Base-by-base conservation (phyloP, 306 rosid species). In the Echinosophora koreensis region DNA sequence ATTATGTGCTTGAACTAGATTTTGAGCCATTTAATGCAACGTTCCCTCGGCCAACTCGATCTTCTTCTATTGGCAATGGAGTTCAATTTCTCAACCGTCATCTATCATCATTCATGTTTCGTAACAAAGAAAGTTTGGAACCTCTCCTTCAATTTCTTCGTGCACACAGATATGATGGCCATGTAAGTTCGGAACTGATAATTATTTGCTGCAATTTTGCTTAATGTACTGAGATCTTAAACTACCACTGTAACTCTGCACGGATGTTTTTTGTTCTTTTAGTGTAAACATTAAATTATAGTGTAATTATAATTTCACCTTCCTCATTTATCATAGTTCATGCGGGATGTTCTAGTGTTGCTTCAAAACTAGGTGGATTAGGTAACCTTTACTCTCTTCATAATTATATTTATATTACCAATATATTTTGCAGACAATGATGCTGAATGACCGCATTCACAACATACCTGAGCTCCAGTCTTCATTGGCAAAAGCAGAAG, bases 71-170 rank as follows among this genome's bases (percentile, higher is more conserved):
- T 22, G 22, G 22, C 22, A 22, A 22, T 22, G 22, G 22, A 22
- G 22, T 22, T 22, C 22, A 22, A 22, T 22, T 22, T 22, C 22
- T 22, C 1, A 22, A 22, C 22, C 22, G 22, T 22, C 22, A 22
- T 22, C 22, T 22, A 1, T 22, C 22, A 22, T 22, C 22, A 22
- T 22, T 22, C 22, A 22, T 22, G 22, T 22, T 22, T 1, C 22
- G 1, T 22, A 22, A 22, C 22, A 22, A 22, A 22, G 22, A 22
- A 22, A 22, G 22, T 14, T 71, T 92, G 67, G 90, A 86, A 57
- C 97, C 97, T 74, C 82, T 88, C 38, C 90, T 92, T 8, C 88
- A 84, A 41, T 92, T 92, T 77, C 94, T 92, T 47, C 88, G 92
- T 30, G 71, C 88, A 30, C 93, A 92, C 77, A 86, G 56, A 84